Evolutionary conservation across 1,139 yeast genomes (phyloP).

Genomic region (Nakaseomyces sp.): DNA sequence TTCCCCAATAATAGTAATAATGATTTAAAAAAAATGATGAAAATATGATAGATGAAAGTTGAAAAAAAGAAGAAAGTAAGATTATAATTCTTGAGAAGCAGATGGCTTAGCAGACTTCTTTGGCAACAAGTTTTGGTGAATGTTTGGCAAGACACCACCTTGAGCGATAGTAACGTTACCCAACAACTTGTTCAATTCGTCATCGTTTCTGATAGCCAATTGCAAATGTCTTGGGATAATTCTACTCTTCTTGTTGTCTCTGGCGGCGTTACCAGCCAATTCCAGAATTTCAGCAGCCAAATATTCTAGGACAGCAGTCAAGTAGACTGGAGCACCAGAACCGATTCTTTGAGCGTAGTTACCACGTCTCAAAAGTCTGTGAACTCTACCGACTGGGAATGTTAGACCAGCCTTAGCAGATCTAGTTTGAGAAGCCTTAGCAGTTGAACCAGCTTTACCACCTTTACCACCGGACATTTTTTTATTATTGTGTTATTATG

Average conservation of each 20-base stretch:
- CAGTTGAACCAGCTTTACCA: conserved; percentile 87
- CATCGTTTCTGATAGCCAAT: conserved; percentile 97
- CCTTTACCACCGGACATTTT: conserved; percentile 97
- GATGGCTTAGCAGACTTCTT: conserved; percentile 75
- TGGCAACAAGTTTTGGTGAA: conserved; percentile 91
- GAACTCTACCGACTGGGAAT: conserved; percentile 99
- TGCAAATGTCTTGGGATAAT: conserved; percentile 98
- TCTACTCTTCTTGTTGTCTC: conserved; percentile 97
- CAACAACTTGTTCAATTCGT: conserved; percentile 84
- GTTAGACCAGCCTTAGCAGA: conserved; percentile 97
- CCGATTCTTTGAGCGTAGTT: conserved; percentile 99
- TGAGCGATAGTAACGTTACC: conserved; percentile 95
- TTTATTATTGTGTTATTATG: conserved; percentile 7
- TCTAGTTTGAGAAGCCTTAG: conserved; percentile 94
- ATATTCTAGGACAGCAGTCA: conserved; percentile 93
- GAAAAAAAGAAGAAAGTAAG: too few relatives aligned
- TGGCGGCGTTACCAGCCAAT: conserved; percentile 98
- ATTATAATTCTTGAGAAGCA: conserved; percentile 80
- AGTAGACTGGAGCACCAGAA: conserved; percentile 95
- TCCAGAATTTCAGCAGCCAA: conserved; percentile 95
- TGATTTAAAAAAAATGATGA: too few relatives aligned
- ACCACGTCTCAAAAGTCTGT: conserved; percentile 93
- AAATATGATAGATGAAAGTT: neutral
- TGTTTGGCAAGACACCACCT: conserved; percentile 98
- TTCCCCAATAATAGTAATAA: too few relatives aligned